Conservation (phyloP, 2,329 filamentous ascomycete species). For the Calonectria pauciramosa region DNA sequence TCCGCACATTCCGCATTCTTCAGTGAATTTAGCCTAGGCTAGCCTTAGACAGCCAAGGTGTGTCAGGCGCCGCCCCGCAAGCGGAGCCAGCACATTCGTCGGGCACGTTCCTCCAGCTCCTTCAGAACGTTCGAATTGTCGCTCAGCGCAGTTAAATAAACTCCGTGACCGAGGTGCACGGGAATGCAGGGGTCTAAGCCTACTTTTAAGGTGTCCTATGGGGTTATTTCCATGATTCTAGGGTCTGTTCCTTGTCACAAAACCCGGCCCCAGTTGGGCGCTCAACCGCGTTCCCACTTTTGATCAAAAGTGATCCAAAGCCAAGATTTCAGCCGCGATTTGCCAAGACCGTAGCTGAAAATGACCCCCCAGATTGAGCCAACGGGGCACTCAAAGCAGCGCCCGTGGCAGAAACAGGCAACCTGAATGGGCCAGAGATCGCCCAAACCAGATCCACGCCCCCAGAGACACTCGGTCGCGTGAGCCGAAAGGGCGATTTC, state of each 20-base stretch:
- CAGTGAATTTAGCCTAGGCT: neutral
- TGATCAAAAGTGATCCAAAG: neutral
- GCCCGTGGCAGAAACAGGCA: neutral
- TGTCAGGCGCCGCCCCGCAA: neutral
- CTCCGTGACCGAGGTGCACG: neutral
- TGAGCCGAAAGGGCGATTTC: neutral
- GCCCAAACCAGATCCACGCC: neutral
- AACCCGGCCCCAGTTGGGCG: neutral
- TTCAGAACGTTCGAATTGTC: neutral
- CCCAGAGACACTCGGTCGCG: neutral
- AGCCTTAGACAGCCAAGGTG: neutral
- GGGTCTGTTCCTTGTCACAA: neutral
- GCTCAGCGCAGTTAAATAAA: neutral
- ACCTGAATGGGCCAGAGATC: neutral
- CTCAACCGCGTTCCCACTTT: neutral
- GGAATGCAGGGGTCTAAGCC: neutral
- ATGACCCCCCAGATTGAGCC: neutral
- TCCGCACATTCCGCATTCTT: neutral
- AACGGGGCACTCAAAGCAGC: neutral
- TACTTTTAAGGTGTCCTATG: neutral
- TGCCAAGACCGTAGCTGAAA: constrained; percentile 10
- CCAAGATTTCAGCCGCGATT: constrained; percentile 15
- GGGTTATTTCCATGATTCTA: neutral
- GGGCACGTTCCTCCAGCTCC: neutral
- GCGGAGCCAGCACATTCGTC: neutral